Conservation (phyloP, 805 yeast species). For the Wickerhamomyces chambardii region DNA sequence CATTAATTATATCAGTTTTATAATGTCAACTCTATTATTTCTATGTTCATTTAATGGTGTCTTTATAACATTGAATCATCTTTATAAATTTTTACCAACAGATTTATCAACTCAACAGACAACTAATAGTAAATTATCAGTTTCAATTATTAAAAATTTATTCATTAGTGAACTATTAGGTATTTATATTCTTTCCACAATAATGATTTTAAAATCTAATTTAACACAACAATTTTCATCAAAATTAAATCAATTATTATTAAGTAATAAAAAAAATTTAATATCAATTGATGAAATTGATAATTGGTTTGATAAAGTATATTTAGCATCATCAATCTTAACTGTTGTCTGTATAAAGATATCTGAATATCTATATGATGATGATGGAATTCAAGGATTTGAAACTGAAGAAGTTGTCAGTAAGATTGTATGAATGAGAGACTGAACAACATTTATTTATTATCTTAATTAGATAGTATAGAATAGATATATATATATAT, state of each 20-base stretch:
- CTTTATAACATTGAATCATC: conserved; percentile 46
- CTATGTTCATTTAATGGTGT: conserved; percentile 60
- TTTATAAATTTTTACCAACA: conserved; percentile 28
- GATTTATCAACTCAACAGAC: conserved; percentile 19
- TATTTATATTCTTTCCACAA: conserved; percentile 28
- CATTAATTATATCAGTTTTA: conserved; percentile 30
- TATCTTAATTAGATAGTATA: too few species aligned
- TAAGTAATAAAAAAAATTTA: conserved; percentile 16
- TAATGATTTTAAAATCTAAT: conserved; percentile 28
- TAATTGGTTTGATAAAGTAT: conserved; percentile 31
- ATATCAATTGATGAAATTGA: conserved; percentile 18
- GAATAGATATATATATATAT: too few species aligned
- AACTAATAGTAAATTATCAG: conserved; percentile 11
- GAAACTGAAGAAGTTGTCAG: conserved; percentile 8
- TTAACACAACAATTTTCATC: conserved; percentile 23
- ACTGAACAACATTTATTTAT: too few species aligned
- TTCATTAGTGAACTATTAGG: conserved; percentile 29
- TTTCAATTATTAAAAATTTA: conserved; percentile 29
- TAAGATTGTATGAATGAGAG: conserved; percentile 8
- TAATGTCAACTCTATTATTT: conserved; percentile 51
- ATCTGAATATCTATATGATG: conserved; percentile 11
- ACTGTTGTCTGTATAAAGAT: conserved; percentile 15
- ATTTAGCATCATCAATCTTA: conserved; percentile 20
- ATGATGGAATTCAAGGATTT: conserved; percentile 12
- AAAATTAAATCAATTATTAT: conserved; percentile 21